These are phyloP conservation scores for Nitzschia inconspicua DNA, from an alignment of 108 stramenopile species.

Conservation along the genomic window DNA sequence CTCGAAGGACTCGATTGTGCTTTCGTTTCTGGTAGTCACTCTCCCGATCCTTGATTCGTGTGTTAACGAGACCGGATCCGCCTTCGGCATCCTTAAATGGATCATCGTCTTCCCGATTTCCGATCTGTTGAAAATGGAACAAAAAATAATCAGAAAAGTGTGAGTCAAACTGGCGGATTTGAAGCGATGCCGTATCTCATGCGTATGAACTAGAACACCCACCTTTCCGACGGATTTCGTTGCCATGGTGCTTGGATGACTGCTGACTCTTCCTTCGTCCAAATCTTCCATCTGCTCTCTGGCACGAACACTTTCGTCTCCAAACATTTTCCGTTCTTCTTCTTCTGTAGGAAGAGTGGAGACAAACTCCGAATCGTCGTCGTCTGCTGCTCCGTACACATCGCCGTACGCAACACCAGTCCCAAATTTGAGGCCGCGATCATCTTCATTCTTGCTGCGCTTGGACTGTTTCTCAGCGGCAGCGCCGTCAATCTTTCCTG, in stretches of 20 bases:
- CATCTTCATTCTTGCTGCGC: constrained; percentile 7
- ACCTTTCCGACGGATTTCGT: constrained; percentile 15
- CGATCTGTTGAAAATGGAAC: background rate
- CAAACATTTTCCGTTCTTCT: constrained; percentile 31
- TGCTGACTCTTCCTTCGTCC: constrained; percentile 44
- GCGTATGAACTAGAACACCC: too few species aligned
- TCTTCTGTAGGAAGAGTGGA: constrained; percentile 36
- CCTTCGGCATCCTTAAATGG: constrained; percentile 63
- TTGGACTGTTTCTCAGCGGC: too few species aligned
- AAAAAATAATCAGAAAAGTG: background rate
- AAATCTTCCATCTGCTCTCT: constrained; percentile 34
- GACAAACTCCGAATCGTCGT: constrained; percentile 34
- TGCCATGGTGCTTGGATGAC: constrained; percentile 45
- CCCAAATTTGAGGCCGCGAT: constrained; percentile 42
- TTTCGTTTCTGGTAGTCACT: constrained; percentile 85
- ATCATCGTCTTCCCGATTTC: constrained; percentile 44
- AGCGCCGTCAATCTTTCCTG: too few species aligned
- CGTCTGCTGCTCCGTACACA: constrained; percentile 26
- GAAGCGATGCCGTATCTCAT: too few species aligned
- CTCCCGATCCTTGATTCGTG: constrained; percentile 83
- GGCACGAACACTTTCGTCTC: constrained; percentile 18
- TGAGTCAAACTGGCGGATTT: background rate
- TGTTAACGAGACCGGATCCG: constrained; percentile 77
- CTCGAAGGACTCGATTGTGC: constrained; percentile 67
- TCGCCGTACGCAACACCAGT: constrained; percentile 50